Base-by-base conservation (phyloP, 192 early-diverging fungal genomes). In the Fimicolochytrium jonesii region DNA sequence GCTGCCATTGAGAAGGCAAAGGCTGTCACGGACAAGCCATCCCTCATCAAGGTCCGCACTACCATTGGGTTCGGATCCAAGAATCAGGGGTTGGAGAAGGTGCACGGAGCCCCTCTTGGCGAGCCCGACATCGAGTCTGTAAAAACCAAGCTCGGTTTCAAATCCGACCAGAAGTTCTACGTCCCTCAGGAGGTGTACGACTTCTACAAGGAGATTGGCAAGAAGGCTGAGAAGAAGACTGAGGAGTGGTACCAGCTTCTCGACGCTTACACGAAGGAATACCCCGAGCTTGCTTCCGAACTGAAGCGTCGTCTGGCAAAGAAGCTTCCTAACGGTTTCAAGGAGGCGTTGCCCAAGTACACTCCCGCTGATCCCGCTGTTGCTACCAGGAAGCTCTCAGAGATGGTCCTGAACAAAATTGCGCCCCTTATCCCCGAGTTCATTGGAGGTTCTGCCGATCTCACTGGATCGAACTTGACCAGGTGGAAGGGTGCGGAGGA, bases 381-480 rank as follows among this genome's bases (percentile, higher is more conserved):
- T 41, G 94, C 91, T 7, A 95, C 93, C 18, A 66, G 72, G 25
- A 72, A 69, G 33, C 44, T 63, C 5, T 69, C 67, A n/a, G 59
- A 69, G 51, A 76, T 31, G 35, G 88, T 93, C 36, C 71, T 99
- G 64, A 90, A 89, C 72, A 83, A 86, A 41, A 69, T 97, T 45
- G 87, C 92, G 18, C 80, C 86, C 17, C 35, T 75, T 20, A 29
- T 96, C 35, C 92, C 93, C 4, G 94, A 96, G 70, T 79, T 97
- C 9, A 70, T 96, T 45, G 87, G 92, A 68, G 96, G 96, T 25
- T 97, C 94, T 30, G 96, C 96, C 15, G 96, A 99, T 76, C 75
- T 99, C 72, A 96, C 95, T 39, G 91, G 84, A 31, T 97, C 94
- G 51, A 99, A 96, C 76, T 82, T 94, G 73, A 96, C 94, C 43